phyloP scores from a whole-genome alignment of 2,329 filamentous ascomycete genomes.

The Calonectria honghensis region DNA sequence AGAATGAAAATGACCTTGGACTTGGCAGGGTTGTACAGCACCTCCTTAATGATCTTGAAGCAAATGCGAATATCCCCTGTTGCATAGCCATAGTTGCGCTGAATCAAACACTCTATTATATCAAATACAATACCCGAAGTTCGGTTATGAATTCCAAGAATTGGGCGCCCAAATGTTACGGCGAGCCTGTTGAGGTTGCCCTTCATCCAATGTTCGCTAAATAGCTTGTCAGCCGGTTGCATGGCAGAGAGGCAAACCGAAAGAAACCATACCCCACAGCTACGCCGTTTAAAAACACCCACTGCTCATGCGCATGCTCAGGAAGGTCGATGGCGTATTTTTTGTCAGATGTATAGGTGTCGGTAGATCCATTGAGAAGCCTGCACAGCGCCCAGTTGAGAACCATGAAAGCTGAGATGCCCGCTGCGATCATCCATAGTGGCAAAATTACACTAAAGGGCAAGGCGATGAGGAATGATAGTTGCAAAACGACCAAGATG shows the following conservation, averaged over 20 bases:
- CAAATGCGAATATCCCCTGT: slow-evolving; percentile 80
- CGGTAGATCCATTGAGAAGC: slow-evolving; percentile 69
- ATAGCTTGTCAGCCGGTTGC: slow-evolving; percentile 37
- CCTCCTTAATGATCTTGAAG: slow-evolving; percentile 77
- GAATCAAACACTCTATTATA: slow-evolving; percentile 84
- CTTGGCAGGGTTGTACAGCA: slow-evolving; percentile 76
- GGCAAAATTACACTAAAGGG: slow-evolving; percentile 69
- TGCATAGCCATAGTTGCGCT: slow-evolving; percentile 83
- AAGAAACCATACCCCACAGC: slow-evolving; percentile 71
- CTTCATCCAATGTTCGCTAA: slow-evolving; percentile 79
- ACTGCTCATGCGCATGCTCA: slow-evolving; percentile 78
- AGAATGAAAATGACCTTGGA: slow-evolving; percentile 84
- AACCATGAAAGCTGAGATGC: slow-evolving; percentile 66
- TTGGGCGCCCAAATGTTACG: slow-evolving; percentile 81
- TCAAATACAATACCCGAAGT: slow-evolving; percentile 86
- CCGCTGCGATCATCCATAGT: slow-evolving; percentile 67
- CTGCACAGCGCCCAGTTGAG: slow-evolving; percentile 71
- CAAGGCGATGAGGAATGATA: slow-evolving; percentile 75
- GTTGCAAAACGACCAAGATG: slow-evolving; percentile 76
- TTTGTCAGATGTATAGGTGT: slow-evolving; percentile 71
- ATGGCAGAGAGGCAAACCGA: not conserved
- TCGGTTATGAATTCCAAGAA: slow-evolving; percentile 84
- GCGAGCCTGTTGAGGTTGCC: slow-evolving; percentile 83
- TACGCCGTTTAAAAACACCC: slow-evolving; percentile 88
- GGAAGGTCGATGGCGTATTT: slow-evolving; percentile 69